These are phyloP conservation scores for Phaseolus lunatus DNA, from an alignment of 306 rosid genomes.

Conservation along the genomic window DNA sequence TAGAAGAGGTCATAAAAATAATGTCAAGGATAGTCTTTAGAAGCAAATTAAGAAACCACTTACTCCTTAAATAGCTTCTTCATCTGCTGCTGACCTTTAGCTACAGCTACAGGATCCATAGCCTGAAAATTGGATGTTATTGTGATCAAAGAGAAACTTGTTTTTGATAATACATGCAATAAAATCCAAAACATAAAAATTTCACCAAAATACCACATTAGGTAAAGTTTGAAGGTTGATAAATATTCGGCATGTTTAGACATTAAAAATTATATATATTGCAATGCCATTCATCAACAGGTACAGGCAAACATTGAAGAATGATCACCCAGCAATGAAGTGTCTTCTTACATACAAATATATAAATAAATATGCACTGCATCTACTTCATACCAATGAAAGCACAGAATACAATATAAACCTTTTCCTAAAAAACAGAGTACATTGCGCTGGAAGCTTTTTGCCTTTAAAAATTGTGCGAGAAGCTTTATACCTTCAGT, in stretches of 20 bases:
- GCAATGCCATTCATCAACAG: neutral
- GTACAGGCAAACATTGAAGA: neutral
- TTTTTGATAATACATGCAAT: constrained; percentile 17
- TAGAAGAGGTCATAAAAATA: neutral
- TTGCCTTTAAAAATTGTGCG: too few relatives aligned
- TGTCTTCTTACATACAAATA: constrained; percentile 10
- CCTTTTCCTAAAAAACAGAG: too few relatives aligned
- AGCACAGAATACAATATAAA: too few relatives aligned
- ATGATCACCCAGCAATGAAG: constrained; percentile 14
- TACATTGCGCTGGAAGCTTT: neutral
- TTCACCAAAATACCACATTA: neutral
- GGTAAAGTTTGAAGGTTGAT: neutral
- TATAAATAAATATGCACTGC: constrained; percentile 6
- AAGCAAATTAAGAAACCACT: constrained; percentile 34
- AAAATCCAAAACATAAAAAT: constrained; percentile 11
- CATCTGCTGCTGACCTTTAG: constrained; percentile 45
- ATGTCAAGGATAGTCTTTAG: constrained; percentile 15
- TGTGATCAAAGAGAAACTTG: constrained; percentile 25
- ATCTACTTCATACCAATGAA: too few relatives aligned
- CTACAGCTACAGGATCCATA: constrained; percentile 38
- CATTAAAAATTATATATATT: neutral
- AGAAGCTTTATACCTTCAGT: too few relatives aligned
- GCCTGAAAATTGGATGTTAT: constrained; percentile 43
- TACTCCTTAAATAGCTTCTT: constrained; percentile 49
- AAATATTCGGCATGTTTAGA: neutral